phyloP scores from a whole-genome alignment of 2,329 filamentous ascomycete species.

The Chalaropsis ovoidea region DNA sequence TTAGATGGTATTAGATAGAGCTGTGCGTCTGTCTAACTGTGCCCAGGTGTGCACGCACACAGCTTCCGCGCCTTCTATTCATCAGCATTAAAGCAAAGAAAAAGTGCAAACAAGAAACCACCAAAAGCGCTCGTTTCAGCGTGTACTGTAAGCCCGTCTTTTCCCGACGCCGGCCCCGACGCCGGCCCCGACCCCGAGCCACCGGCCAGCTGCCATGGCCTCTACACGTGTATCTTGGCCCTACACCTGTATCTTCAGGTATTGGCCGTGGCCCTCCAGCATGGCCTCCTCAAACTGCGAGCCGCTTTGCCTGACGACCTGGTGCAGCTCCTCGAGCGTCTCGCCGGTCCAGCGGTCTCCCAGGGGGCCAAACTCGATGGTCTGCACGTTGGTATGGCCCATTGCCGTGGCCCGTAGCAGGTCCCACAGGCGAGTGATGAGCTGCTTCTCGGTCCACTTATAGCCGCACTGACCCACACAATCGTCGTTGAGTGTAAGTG shows the following conservation, averaged over 20 bases:
- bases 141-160: constrained; percentile 5
- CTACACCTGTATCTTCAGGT: constrained; percentile 21
- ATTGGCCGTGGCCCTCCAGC: constrained; percentile 19
- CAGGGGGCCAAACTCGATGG: constrained; percentile 22
- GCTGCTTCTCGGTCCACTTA: constrained; percentile 21
- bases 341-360: constrained; percentile 21
- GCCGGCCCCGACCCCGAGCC: not conserved
- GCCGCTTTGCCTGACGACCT: constrained; percentile 15
- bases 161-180: not conserved
- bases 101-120: not conserved
- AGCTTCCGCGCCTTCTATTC: not conserved
- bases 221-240: too few relatives aligned
- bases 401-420: constrained; percentile 20
- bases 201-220: not conserved
- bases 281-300: constrained; percentile 20
- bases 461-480: constrained; percentile 16
- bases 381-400: constrained; percentile 21
- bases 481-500: constrained; percentile 23
- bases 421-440: constrained; percentile 18
- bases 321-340: constrained; percentile 17
- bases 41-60: not conserved
- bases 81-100: not conserved
- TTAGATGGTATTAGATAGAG: not conserved
- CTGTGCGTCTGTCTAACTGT: not conserved
- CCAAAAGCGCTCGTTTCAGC: not conserved